phyloP scores from a whole-genome alignment of 2,329 filamentous ascomycete species.

The Apiospora rasikravindrae region DNA sequence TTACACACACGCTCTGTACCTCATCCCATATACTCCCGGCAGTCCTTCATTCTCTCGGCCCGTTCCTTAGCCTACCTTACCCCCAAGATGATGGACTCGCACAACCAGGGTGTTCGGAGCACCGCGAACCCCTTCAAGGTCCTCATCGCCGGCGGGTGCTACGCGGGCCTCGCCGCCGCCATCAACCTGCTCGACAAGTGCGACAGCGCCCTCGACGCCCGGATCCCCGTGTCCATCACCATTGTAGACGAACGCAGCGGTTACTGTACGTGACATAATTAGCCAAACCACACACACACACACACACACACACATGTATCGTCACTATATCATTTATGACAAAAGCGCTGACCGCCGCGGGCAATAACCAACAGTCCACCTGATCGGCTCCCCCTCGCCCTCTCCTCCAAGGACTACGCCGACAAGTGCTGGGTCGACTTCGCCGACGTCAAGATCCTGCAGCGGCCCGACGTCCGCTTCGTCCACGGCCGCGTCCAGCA shows the following conservation, averaged over 20 bases:
- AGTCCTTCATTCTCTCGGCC: neutral
- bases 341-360: conserved; percentile 13
- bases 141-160: conserved; percentile 73
- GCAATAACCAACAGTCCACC: conserved; percentile 61
- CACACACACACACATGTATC: neutral
- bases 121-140: conserved; percentile 53
- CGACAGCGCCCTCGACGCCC: conserved; percentile 51
- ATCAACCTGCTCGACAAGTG: conserved; percentile 72
- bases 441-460: conserved; percentile 69
- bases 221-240: conserved; percentile 69
- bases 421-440: conserved; percentile 74
- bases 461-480: conserved; percentile 64
- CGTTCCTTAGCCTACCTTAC: too few species aligned
- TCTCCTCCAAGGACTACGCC: conserved; percentile 67
- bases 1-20: neutral
- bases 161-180: conserved; percentile 70
- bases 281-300: neutral
- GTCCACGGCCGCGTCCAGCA: conserved; percentile 68
- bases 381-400: conserved; percentile 76
- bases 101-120: conserved; percentile 13
- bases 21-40: neutral
- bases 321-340: conserved; percentile 1
- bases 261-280: conserved; percentile 68
- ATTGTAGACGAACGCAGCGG: conserved; percentile 82
- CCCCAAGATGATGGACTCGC: conserved; percentile 11